phyloP scores from a whole-genome alignment of 805 yeast genomes.

The Nematodospora valgi region DNA sequence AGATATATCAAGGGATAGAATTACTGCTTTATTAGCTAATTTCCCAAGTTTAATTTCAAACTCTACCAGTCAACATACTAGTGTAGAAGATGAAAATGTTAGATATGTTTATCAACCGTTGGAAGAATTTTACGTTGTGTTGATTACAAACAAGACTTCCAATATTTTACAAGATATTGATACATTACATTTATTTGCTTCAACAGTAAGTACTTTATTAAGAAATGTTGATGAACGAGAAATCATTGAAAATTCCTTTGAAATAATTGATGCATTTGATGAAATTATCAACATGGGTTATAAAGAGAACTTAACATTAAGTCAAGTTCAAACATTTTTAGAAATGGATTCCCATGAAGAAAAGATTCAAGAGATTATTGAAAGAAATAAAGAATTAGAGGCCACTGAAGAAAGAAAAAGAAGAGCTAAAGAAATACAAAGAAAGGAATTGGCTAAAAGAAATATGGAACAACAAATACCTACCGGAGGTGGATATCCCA shows the following conservation, averaged over 20 bases:
- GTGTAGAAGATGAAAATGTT: slow-evolving; percentile 87
- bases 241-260: slow-evolving; percentile 80
- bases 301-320: slow-evolving; percentile 76
- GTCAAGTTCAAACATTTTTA: slow-evolving; percentile 84
- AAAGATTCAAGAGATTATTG: slow-evolving; percentile 96
- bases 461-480: slow-evolving; percentile 49
- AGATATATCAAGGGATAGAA: slow-evolving; percentile 79
- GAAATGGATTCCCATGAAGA: slow-evolving; percentile 99
- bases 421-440: slow-evolving; percentile 85
- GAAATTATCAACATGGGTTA: slow-evolving; percentile 89
- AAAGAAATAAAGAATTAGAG: slow-evolving; percentile 92
- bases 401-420: slow-evolving; percentile 97
- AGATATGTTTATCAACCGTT: slow-evolving; percentile 95
- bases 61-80: slow-evolving; percentile 78
- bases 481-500: slow-evolving; percentile 3
- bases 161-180: slow-evolving; percentile 93
- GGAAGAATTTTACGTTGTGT: slow-evolving; percentile 87
- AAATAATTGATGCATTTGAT: slow-evolving; percentile 86
- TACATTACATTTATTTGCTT: slow-evolving; percentile 81
- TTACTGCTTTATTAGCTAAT: slow-evolving; percentile 78
- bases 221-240: slow-evolving; percentile 77
- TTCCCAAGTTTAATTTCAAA: slow-evolving; percentile 78
- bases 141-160: slow-evolving; percentile 86
- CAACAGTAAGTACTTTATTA: slow-evolving; percentile 72
- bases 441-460: slow-evolving; percentile 67